phyloP scores from a whole-genome alignment of 2,329 filamentous ascomycete species.

The Microcyclospora pomicola region DNA sequence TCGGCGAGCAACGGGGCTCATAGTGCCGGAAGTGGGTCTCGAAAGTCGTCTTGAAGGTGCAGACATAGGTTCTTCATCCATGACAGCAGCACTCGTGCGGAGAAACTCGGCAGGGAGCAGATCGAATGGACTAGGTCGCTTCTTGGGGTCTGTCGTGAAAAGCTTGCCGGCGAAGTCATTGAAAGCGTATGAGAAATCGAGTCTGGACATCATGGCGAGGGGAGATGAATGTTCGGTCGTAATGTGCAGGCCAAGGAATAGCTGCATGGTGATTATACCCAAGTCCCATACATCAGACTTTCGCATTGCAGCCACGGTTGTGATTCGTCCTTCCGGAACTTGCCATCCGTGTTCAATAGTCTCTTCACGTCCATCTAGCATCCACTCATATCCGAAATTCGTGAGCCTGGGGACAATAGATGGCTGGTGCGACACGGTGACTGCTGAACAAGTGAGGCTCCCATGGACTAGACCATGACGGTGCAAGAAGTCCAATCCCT shows the following conservation, averaged over 20 bases:
- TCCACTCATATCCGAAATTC: conserved; percentile 57
- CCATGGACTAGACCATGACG: conserved; percentile 65
- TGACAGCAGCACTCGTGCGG: conserved; percentile 34
- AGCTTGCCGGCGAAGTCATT: conserved; percentile 70
- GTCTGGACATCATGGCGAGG: conserved; percentile 53
- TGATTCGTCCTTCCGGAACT: conserved; percentile 7
- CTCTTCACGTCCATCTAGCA: conserved; percentile 37
- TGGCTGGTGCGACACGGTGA: conserved; percentile 12
- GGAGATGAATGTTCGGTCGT: conserved; percentile 68
- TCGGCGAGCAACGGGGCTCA: conserved; percentile 11
- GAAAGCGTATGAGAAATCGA: conserved; percentile 59
- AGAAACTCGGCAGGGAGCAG: conserved; percentile 46
- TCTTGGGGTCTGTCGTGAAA: conserved; percentile 73
- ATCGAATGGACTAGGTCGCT: conserved; percentile 70
- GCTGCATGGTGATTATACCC: conserved; percentile 80
- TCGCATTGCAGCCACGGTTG: conserved; percentile 28
- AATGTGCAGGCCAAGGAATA: conserved; percentile 76
- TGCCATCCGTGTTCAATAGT: conserved; percentile 12
- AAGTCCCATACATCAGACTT: conserved; percentile 95
- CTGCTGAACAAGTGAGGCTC: conserved; percentile 9
- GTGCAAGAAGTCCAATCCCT: conserved; percentile 78
- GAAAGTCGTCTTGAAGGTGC: background rate
- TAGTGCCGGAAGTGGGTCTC: background rate
- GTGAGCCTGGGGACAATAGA: conserved; percentile 48
- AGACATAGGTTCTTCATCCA: conserved; percentile 10